Base-by-base conservation (phyloP, 331 rosid species). In the Telfairia occidentalis region DNA sequence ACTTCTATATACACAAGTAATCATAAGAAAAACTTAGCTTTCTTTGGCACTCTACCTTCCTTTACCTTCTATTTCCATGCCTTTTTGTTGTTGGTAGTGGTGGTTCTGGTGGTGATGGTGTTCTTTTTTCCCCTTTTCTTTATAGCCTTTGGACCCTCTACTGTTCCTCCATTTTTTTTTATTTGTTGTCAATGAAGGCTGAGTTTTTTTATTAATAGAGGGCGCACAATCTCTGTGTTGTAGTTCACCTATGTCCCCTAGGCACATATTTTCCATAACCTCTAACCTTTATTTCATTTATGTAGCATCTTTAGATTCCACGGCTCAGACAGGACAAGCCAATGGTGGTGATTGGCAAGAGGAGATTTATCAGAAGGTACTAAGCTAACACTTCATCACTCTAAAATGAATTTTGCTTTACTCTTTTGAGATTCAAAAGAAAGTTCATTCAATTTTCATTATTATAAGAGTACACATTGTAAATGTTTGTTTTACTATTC, bases 271-370 rank as follows among this genome's bases (percentile, higher is more conserved):
- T 48, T 49, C 45, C 26, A 2, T 11, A 29, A n/a, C 13, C 9
- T 9, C 37, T 61, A 28, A 46, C 35, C 24, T 29, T 76, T 63
- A 7, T 66, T 52, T 38, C 55, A 76, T 19, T 65, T 76, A 46
- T 83, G 84, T 82, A 90, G 96, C 92, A 71, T 90, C 97, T 84
- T 78, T 88, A 83, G 98, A 94, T 81, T 87, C 96, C 78, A 88
- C 96, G n/a, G 79, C 85, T 38, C 96, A 84, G 85, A 88, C 89
- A 54, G 91, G 88, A 79, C 94, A 85, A 63, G 82, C 84, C 75
- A 90, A 80, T 87, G 94, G 92, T 15, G 84, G 76, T 71, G 96
- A 93, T 81, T 87, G 94, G 98, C 94, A 84, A 85, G 98, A 93
- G 85, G 98, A 91, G 77, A 80, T 83, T 60, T 88, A 79, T 82